Base-by-base conservation (phyloP, 2,329 filamentous ascomycete genomes). In the Colletotrichum shisoi region DNA sequence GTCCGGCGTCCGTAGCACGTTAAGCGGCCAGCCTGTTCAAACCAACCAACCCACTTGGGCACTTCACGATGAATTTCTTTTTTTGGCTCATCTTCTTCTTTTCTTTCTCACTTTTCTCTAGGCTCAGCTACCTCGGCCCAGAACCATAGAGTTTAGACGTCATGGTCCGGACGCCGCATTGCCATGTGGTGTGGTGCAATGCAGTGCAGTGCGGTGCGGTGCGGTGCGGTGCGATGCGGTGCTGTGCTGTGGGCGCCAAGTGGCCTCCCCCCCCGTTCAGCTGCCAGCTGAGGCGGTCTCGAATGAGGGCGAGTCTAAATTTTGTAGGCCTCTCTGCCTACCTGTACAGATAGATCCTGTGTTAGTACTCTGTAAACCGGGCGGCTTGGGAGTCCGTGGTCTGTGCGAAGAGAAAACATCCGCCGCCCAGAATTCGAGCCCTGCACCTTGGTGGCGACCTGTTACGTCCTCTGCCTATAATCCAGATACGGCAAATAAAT, bases 401-500 rank as follows among this genome's bases (percentile, higher is more conserved):
- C 53, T 49, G 51, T 57, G 60, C 60, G 31, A 42, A 37, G 19
- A 52, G 17, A 31, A 27, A 56, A 44, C 34, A 45, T 17, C 37
- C 12, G 31, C 19, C 13, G 40, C 40, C 54, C 31, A 42, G 37
- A 37, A 60, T 51, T 40, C 19, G 19, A 21, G 9, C 24, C 54
- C 5, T 27, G 24, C 24, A 27, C 24, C 24, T 46, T 57, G 54
- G 27, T 48, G 45, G 27, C 42, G 46, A 51, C 19, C 57, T 40
- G 39, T 19, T 51, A 44, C 42, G 34, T 21, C 39, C 37, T 51
- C 46, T 42, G 24, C 21, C 45, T 24, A 46, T 42, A 37, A 27
- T 53, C 56, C 48, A 34, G 42, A 53, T 39, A 54, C 19, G 57
- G 62, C 49, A 64, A 60, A 40, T 54, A 34, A 31, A 31, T 64